Conservation (phyloP, 345 rosid species). For the Arabidopsis arenosa region DNA sequence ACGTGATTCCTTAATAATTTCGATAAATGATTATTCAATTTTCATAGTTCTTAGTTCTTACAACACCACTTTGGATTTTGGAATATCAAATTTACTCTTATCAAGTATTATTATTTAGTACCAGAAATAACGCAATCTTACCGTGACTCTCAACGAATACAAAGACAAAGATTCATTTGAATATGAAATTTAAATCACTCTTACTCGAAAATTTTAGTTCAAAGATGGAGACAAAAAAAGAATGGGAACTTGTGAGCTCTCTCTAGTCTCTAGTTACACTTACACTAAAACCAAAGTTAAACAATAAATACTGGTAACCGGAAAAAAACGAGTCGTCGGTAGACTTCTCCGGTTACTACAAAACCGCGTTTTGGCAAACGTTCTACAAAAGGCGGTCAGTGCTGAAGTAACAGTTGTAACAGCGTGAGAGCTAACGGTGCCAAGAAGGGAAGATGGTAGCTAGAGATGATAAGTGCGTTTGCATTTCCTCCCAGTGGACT, state of each 20-base stretch:
- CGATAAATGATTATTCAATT: background rate
- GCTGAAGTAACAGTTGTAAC: constrained; percentile 39
- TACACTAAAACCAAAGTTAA: constrained; percentile 30
- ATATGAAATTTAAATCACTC: constrained; percentile 23
- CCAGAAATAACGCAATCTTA: too few relatives aligned
- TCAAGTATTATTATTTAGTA: too few relatives aligned
- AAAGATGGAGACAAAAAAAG: constrained; percentile 32
- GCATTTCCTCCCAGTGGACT: constrained; percentile 59
- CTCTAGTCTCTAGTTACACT: constrained; percentile 32
- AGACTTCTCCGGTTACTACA: constrained; percentile 31
- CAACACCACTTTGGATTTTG: too few relatives aligned
- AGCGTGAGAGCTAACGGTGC: constrained; percentile 48
- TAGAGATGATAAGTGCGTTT: constrained; percentile 42
- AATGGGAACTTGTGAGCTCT: constrained; percentile 32
- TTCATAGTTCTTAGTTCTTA: too few relatives aligned
- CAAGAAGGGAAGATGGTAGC: constrained; percentile 37
- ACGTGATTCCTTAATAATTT: constrained; percentile 24
- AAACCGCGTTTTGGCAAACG: constrained; percentile 14
- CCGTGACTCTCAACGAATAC: too few relatives aligned
- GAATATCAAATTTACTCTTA: too few relatives aligned
- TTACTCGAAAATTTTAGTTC: constrained; percentile 6
- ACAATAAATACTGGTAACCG: constrained; percentile 25
- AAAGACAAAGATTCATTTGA: background rate
- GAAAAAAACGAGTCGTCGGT: constrained; percentile 1
- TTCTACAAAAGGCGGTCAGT: constrained; percentile 29